Conservation (phyloP, 2,329 filamentous ascomycete genomes). For the Trichoderma breve region DNA sequence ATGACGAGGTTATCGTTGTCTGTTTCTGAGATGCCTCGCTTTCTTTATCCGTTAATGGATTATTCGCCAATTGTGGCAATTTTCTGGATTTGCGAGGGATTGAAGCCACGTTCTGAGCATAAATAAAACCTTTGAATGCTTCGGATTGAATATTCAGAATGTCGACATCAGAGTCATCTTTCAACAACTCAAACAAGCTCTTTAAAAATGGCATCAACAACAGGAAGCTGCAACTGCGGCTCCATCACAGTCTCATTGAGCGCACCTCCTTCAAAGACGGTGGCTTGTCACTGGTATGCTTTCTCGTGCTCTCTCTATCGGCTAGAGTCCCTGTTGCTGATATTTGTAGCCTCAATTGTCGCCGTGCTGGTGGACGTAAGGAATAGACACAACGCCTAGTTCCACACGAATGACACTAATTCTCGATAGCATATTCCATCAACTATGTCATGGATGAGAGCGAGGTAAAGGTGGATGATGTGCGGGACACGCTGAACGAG, state of each 20-base stretch:
- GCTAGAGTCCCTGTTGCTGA: neutral
- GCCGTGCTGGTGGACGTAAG: neutral
- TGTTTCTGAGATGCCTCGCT: neutral
- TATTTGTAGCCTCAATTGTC: neutral
- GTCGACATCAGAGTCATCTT: neutral
- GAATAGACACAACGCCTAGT: neutral
- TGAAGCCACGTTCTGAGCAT: fast-evolving
- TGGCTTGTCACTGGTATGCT: neutral
- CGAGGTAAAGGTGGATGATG: neutral
- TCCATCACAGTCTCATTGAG: neutral
- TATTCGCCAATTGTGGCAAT: neutral
- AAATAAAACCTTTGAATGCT: neutral
- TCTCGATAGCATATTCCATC: neutral
- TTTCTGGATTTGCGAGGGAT: neutral
- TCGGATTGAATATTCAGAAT: neutral
- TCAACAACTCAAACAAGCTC: neutral
- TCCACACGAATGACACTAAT: neutral
- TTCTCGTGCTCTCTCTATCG: fast-evolving
- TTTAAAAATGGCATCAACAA: neutral
- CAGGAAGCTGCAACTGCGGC: neutral
- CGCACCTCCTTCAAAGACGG: neutral
- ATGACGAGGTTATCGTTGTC: neutral
- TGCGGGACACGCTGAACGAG: neutral
- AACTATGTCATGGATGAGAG: neutral
- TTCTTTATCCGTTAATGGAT: neutral